These are phyloP conservation scores for Alternaria atra DNA, from an alignment of 2,329 filamentous ascomycete genomes.

Conservation along the genomic window DNA sequence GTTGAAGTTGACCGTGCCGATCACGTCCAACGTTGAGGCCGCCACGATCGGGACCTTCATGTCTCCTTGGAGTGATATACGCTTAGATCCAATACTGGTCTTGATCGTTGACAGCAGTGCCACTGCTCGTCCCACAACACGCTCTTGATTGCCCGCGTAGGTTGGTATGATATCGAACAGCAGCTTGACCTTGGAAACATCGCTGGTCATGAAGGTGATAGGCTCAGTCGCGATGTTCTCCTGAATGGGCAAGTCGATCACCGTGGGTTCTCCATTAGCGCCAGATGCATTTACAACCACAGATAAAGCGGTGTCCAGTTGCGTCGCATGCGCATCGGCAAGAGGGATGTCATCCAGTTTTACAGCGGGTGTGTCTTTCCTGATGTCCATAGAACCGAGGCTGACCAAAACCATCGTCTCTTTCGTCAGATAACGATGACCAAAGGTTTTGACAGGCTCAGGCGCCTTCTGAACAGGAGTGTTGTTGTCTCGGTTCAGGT, in stretches of 20 bases:
- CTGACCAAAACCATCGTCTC: conserved; percentile 92
- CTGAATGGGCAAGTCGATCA: conserved; percentile 91
- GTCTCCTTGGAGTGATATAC: conserved; percentile 93
- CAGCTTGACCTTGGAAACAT: conserved; percentile 83
- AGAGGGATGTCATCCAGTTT: conserved; percentile 88
- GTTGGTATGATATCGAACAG: conserved; percentile 96
- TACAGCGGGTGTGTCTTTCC: conserved; percentile 81
- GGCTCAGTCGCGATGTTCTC: conserved; percentile 94
- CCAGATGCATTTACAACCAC: conserved; percentile 88
- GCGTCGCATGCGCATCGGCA: conserved; percentile 86
- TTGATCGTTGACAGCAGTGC: conserved; percentile 88
- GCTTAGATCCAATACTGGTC: conserved; percentile 80
- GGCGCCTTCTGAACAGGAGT: conserved; percentile 58
- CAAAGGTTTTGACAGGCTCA: conserved; percentile 92
- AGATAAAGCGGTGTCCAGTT: conserved; percentile 92
- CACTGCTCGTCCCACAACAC: conserved; percentile 86
- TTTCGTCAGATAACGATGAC: conserved; percentile 90
- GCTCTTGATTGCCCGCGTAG: conserved; percentile 83
- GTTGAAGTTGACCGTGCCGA: conserved; percentile 95
- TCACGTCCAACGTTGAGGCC: conserved; percentile 82
- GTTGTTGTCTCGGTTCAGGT: conserved; percentile 50
- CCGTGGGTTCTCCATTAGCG: conserved; percentile 84
- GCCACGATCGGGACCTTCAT: conserved; percentile 91
- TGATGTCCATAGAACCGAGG: conserved; percentile 92
- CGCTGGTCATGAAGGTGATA: conserved; percentile 83